Evolutionary conservation across 805 yeast genomes (phyloP), one percentile per base, ranked within the genome.

Genomic region (Yarrowia sp.): DNA sequence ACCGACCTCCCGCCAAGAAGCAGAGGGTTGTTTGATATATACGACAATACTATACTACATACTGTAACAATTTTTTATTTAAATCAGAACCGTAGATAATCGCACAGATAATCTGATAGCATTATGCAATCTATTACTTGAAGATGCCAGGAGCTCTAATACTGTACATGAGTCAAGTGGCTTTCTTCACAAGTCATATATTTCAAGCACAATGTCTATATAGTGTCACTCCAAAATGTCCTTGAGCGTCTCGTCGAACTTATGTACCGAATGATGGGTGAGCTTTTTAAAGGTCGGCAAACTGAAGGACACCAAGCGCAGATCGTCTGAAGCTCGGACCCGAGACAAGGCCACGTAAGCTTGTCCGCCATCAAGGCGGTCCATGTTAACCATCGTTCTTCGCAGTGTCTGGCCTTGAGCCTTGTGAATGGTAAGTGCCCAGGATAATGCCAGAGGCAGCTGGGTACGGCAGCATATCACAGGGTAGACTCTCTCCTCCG

Each of bases 361-460:
- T 75, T 95, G 99, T 0, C 98, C 99, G 66, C 86, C 87, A 95
- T 95, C 43, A 1, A 90, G 86, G 66, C 83, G 81, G 30, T 82
- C 80, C 70, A 95, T 81, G 76, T 95, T 96, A 8, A 94, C 97
- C 69, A 84, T 82, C 0, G 91, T 91, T 47, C 87, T 81, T 2
- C 87, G 86, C 44, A 92, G 77, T 0, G 98, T 90, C 77, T 94
- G 93, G 0, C 99, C 99, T 76, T 94, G 99, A 0, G 98, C 88
- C 77, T 95, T 94, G 75, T 95, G 99, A 60, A 95, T 93, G 0
- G 98, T 92, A 61, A 95, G 78, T 0, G 99, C 92, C 98, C 98
- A 95, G 0, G 98, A 95, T 15, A 91, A 79, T 70, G 93, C 86
- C 66, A 95, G 78, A 0, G 99, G 99, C 1, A 94, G 70, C 74